Evolutionary conservation across 768 basidiomycete species (phyloP).

Genomic region (Boletus sensibilis): DNA sequence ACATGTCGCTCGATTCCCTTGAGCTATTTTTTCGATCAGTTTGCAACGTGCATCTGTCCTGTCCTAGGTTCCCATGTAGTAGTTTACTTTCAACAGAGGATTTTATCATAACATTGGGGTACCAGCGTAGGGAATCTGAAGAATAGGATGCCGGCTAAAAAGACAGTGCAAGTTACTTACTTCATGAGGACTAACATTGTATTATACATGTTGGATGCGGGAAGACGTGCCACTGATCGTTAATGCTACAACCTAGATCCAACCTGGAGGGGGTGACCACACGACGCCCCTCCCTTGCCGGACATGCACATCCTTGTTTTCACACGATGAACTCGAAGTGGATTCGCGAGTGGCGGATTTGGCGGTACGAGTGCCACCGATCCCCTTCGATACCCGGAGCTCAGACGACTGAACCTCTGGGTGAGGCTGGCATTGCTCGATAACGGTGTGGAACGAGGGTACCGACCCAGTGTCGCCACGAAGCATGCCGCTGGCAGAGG

Average conservation of each 20-base stretch:
- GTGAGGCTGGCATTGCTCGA: constrained; percentile 47
- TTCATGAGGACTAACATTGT: neutral
- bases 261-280: constrained; percentile 41
- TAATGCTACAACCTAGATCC: constrained; percentile 39
- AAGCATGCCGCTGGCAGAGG: constrained; percentile 39
- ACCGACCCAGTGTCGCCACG: constrained; percentile 52
- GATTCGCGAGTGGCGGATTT: constrained; percentile 4
- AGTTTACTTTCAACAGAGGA: constrained; percentile 17
- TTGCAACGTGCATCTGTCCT: constrained; percentile 18
- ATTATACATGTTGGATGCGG: neutral
- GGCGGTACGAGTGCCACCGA: neutral
- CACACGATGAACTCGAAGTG: constrained; percentile 6
- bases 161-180: neutral
- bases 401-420: constrained; percentile 15
- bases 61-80: constrained; percentile 26
- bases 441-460: constrained; percentile 58
- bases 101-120: constrained; percentile 1
- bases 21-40: constrained; percentile 14
- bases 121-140: neutral
- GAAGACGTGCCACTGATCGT: neutral
- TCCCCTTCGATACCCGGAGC: neutral
- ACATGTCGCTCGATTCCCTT: constrained; percentile 21
- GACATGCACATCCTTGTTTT: constrained; percentile 13
- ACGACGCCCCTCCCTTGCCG: constrained; percentile 3
- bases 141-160: neutral